Percentiles rank a stretch among this genome's conserved stretches.
phyloP scores from a whole-genome alignment of 225 moss, liverwort and hornwort species.

The Rhytidiadelphus loreus region DNA sequence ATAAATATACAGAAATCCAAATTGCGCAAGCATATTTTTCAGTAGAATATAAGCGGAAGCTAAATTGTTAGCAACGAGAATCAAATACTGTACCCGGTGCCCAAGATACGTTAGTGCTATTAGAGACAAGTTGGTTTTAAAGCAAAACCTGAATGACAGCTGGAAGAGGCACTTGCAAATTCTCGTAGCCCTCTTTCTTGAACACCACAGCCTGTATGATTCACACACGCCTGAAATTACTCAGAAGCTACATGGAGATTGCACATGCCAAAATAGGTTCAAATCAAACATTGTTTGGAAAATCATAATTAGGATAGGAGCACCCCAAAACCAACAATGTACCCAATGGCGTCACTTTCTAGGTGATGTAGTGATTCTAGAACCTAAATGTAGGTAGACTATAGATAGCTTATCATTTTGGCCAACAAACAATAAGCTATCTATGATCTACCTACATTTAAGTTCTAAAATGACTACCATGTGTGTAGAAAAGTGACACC shows the following conservation, averaged over 20 bases:
- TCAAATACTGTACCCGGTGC: neutral
- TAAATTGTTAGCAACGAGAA: neutral
- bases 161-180: constrained; percentile 70
- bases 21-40: neutral
- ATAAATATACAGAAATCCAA: neutral
- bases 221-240: neutral
- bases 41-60: neutral
- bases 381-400: too few species aligned
- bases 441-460: too few species aligned
- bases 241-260: neutral
- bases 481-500: too few species aligned
- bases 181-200: constrained; percentile 57
- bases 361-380: too few species aligned
- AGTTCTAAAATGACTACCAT: too few species aligned
- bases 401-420: too few species aligned
- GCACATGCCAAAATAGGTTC: neutral
- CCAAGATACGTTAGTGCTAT: neutral
- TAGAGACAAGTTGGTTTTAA: neutral
- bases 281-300: neutral
- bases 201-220: constrained; percentile 72
- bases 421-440: too few species aligned
- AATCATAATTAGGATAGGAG: neutral
- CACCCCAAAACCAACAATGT: too few species aligned
- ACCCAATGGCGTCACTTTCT: too few species aligned
- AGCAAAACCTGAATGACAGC: constrained; percentile 65